Percentiles rank a stretch among this genome's conserved stretches.
phyloP scores from a whole-genome alignment of 1,139 yeast species.

The Scheffersomyces segobiensis region DNA sequence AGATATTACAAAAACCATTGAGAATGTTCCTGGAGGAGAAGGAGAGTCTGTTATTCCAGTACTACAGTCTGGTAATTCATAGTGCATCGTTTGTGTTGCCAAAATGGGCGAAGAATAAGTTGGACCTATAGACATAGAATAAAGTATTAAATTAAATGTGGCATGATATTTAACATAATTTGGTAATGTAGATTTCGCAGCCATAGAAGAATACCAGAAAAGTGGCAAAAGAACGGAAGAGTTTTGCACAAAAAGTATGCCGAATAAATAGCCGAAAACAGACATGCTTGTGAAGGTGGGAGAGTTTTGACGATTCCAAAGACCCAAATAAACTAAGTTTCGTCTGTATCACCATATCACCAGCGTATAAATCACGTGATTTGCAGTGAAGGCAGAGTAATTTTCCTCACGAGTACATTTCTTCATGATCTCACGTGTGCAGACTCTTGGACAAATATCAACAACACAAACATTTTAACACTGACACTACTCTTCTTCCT shows the following conservation, averaged over 20 bases:
- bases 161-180: neutral
- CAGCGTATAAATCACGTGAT: neutral
- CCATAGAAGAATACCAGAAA: neutral
- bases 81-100: constrained; percentile 82
- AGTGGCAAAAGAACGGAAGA: no score
- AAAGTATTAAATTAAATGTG: neutral
- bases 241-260: neutral
- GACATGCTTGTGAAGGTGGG: no score
- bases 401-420: neutral
- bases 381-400: no score
- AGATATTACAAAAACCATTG: constrained; percentile 55
- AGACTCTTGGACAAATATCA: neutral
- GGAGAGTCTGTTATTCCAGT: constrained; percentile 59
- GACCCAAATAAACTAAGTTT: no score
- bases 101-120: constrained; percentile 65
- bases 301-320: neutral
- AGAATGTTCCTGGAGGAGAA: constrained; percentile 45
- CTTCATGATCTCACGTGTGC: neutral
- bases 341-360: neutral
- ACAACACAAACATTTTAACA: neutral
- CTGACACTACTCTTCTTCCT: constrained; percentile 22
- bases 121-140: constrained; percentile 12
- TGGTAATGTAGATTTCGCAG: neutral
- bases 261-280: no score
- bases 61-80: constrained; percentile 77